Evolutionary conservation across 495 filamentous ascomycete genomes (phyloP), one percentile per base, ranked within the genome.

Genomic region (Penicillium manginii): DNA sequence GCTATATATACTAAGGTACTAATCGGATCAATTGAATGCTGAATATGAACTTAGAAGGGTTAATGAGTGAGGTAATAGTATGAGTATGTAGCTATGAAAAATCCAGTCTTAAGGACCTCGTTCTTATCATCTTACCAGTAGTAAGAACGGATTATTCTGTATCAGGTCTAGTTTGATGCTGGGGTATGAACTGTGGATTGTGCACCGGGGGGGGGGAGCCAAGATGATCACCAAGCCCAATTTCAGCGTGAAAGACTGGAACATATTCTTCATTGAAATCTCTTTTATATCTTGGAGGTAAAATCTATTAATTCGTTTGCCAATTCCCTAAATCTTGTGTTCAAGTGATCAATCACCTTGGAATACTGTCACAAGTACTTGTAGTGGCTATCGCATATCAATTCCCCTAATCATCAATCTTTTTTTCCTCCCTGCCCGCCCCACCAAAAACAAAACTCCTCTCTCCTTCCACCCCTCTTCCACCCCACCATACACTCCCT

Each of bases 401-500:
- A 63, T 63, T 64, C 58, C 65, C 59, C 62, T 68, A 64, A 62
- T 69, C 63, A 63, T 61, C 60, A 66, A 66, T 72, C 58, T 65
- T 70, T 63, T 71, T 69, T 66, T 62, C 62, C 63, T 55, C 63
- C 59, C 54, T 66, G 61, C 60, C 67, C 64, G 62, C 64, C 66
- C 71, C 60, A 64, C 69, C 64, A 68, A 69, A 62, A 67, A 63
- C 63, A 68, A 73, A 71, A 63, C 66, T 73, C 63, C 65, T 60
- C 63, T 61, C 59, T 59, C 57, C 60, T 57, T 37, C 63, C 53
- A 57, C 60, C 66, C 64, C 64, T 66, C 66, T 57, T 57, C 39
- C 56, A 59, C 66, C 62, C 68, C 69, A 63, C 67, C 62, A 61
- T 60, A 65, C 58, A 69, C 48, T 45, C 57, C 51, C 51, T 60